These are phyloP conservation scores for Boletellus emodensis DNA, from an alignment of 768 basidiomycete genomes.

Conservation along the genomic window DNA sequence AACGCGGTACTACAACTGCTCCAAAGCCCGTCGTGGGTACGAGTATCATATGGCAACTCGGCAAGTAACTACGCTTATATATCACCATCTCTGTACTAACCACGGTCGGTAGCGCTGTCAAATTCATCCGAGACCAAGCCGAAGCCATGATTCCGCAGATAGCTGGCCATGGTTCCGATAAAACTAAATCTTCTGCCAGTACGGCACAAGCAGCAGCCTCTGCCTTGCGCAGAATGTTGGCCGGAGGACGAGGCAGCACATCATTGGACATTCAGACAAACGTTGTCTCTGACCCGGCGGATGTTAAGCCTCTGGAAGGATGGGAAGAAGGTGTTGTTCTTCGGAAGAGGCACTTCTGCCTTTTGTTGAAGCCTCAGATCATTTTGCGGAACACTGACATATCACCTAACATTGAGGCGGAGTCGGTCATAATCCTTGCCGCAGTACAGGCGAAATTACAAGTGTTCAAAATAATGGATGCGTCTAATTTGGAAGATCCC, in stretches of 20 bases:
- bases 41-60: constrained; percentile 88
- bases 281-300: constrained; percentile 30
- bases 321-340: constrained; percentile 72
- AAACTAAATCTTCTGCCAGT: constrained; percentile 32
- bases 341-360: constrained; percentile 70
- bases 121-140: constrained; percentile 84
- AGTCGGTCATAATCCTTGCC: constrained; percentile 67
- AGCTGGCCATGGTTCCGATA: constrained; percentile 18
- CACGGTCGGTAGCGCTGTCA: constrained; percentile 55
- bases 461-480: constrained; percentile 78
- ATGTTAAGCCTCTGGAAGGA: constrained; percentile 59
- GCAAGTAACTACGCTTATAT: constrained; percentile 37
- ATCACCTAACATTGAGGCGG: constrained; percentile 29
- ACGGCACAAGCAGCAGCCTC: constrained; percentile 65
- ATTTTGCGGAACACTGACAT: constrained; percentile 61
- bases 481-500: constrained; percentile 72
- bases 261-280: constrained; percentile 36
- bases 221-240: constrained; percentile 61
- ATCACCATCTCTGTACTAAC: constrained; percentile 5
- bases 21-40: constrained; percentile 66
- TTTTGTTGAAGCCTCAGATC: constrained; percentile 90
- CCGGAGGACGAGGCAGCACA: constrained; percentile 47
- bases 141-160: constrained; percentile 33
- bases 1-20: constrained; percentile 85
- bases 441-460: constrained; percentile 78